These are phyloP conservation scores for Trichoderma lentiforme DNA, from an alignment of 2,329 filamentous ascomycete species.

Conservation along the genomic window DNA sequence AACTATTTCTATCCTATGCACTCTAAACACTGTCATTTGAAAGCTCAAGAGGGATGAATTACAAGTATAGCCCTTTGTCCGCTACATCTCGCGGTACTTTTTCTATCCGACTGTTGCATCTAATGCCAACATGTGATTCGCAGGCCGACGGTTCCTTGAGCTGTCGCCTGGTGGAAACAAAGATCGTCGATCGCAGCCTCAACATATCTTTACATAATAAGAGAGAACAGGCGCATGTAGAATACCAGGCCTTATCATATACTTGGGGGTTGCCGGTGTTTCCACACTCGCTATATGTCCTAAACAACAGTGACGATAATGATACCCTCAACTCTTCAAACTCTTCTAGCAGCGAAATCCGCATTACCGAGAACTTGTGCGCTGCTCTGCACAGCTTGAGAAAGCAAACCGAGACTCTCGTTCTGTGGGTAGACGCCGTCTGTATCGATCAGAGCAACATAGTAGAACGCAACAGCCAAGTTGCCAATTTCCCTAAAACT, in stretches of 20 bases:
- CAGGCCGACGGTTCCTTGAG: not conserved
- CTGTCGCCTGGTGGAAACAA: not conserved
- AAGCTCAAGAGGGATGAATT: not conserved
- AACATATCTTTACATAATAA: not conserved
- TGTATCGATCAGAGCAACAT: not conserved
- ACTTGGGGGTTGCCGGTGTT: not conserved
- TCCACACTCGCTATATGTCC: not conserved
- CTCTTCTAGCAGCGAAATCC: not conserved
- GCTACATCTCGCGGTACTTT: not conserved
- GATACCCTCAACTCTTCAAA: not conserved
- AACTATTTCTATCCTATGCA: not conserved
- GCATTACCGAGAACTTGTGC: not conserved
- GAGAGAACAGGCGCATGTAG: not conserved
- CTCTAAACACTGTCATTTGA: not conserved
- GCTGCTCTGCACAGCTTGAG: not conserved
- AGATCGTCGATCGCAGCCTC: not conserved
- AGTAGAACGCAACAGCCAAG: not conserved
- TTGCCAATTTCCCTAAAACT: not conserved
- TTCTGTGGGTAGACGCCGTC: not conserved
- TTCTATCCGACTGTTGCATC: not conserved
- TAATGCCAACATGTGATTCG: not conserved
- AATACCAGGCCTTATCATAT: not conserved
- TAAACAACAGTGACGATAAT: not conserved
- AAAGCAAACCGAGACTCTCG: not conserved
- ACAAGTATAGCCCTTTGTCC: not conserved